Evolutionary conservation across 495 filamentous ascomycete genomes (phyloP).

Genomic region (Aspergillus cristatus): DNA sequence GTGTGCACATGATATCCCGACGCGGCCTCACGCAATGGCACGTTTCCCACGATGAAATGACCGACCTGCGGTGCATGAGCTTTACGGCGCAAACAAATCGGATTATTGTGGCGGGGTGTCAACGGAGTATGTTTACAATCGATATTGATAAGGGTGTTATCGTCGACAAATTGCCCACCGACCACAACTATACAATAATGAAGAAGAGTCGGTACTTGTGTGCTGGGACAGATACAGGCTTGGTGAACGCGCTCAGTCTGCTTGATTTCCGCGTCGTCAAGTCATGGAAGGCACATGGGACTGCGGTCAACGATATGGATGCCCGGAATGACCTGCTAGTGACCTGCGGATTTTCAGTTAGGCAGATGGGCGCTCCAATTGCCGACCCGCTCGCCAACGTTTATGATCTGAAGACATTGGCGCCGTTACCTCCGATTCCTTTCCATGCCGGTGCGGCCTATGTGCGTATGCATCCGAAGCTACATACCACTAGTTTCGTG

Average conservation of each 20-base stretch:
- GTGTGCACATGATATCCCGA: constrained; percentile 76
- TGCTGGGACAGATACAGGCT: constrained; percentile 76
- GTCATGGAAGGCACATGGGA: constrained; percentile 77
- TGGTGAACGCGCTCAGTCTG: constrained; percentile 77
- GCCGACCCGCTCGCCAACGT: constrained; percentile 89
- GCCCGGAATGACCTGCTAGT: constrained; percentile 83
- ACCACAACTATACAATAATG: constrained; percentile 79
- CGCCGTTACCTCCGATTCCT: constrained; percentile 76
- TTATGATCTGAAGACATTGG: constrained; percentile 82
- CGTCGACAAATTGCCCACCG: constrained; percentile 60
- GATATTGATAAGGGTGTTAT: constrained; percentile 81
- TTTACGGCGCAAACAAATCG: constrained; percentile 81
- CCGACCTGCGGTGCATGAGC: constrained; percentile 82
- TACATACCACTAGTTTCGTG: constrained; percentile 87
- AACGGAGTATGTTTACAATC: constrained; percentile 79
- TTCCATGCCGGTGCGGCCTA: constrained; percentile 88
- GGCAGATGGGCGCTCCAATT: constrained; percentile 53
- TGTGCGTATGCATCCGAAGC: constrained; percentile 88
- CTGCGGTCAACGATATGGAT: constrained; percentile 89
- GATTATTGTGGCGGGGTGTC: constrained; percentile 77
- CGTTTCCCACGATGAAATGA: constrained; percentile 66
- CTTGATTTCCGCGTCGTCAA: constrained; percentile 67
- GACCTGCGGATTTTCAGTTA: constrained; percentile 85
- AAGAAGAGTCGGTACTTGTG: constrained; percentile 84
- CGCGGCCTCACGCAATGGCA: constrained; percentile 82